phyloP scores from a whole-genome alignment of 139 green algal species.

The Zygnema circumcarinatum region DNA sequence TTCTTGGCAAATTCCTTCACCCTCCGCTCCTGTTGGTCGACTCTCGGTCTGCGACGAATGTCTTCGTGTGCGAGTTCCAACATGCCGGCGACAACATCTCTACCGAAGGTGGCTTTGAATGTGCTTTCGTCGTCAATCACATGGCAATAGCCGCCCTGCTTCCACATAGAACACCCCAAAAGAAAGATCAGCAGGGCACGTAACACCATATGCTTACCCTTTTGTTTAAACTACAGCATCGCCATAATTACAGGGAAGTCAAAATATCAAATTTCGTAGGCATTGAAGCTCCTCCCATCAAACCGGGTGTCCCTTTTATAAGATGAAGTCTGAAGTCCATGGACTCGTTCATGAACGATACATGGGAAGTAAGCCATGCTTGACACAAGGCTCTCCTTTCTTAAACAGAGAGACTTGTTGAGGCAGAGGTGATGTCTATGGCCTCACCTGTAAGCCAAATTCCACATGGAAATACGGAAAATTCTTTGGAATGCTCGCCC shows the following conservation, averaged over 20 bases:
- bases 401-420: no score
- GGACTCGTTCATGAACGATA: no score
- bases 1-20: constrained; percentile 76
- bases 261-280: no score
- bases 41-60: constrained; percentile 68
- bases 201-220: constrained; percentile 3
- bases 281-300: no score
- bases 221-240: no score
- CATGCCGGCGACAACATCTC: constrained; percentile 80
- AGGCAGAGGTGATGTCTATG: no score
- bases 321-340: no score
- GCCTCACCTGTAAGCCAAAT: constrained; percentile 62
- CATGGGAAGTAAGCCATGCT: no score
- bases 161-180: background rate
- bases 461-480: constrained; percentile 95
- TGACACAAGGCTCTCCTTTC: no score
- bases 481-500: constrained; percentile 85
- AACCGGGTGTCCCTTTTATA: no score
- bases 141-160: constrained; percentile 80
- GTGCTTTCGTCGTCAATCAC: constrained; percentile 91
- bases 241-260: no score
- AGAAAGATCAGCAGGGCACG: constrained; percentile 1
- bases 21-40: constrained; percentile 70
- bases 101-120: constrained; percentile 80
- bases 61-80: constrained; percentile 78